Percentiles rank a stretch among this genome's conserved stretches.
Evolutionary conservation across 768 basidiomycete genomes (phyloP).

Genomic region (Amanita pseudoporphyria): DNA sequence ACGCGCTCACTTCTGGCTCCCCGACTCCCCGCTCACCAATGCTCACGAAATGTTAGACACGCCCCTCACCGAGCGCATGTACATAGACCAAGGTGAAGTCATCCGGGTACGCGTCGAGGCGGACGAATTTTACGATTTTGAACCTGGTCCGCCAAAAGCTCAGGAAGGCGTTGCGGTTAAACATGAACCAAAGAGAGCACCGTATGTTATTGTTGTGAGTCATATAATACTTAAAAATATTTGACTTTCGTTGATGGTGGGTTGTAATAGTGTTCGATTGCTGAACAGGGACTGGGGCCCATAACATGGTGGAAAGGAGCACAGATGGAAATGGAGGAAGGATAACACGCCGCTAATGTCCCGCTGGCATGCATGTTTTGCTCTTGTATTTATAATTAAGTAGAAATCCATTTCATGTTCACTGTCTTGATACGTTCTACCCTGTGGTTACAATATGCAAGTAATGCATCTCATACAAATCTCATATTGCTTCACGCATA

Average conservation of each 20-base stretch:
- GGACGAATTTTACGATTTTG: constrained; percentile 81
- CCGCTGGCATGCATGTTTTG: neutral
- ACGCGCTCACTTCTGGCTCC: constrained; percentile 78
- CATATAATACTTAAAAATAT: neutral
- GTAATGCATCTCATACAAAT: neutral
- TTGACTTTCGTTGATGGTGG: neutral
- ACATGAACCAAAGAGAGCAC: constrained; percentile 41
- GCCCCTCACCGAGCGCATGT: constrained; percentile 58
- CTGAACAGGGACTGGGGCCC: constrained; percentile 76
- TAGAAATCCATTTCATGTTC: neutral
- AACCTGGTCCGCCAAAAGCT: constrained; percentile 75
- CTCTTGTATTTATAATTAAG: neutral
- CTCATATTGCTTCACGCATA: no score
- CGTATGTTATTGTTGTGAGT: constrained; percentile 65
- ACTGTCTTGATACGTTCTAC: no score
- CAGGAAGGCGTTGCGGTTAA: constrained; percentile 55
- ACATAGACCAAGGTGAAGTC: constrained; percentile 69
- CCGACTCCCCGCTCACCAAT: constrained; percentile 42
- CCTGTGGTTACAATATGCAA: no score
- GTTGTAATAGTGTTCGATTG: constrained; percentile 60
- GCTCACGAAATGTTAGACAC: constrained; percentile 64
- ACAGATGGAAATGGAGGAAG: constrained; percentile 37
- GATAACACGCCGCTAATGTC: constrained; percentile 13
- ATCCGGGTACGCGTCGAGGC: constrained; percentile 71
- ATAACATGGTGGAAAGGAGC: constrained; percentile 64